Percentiles rank a stretch among this genome's conserved stretches.
Evolutionary conservation across 2,329 filamentous ascomycete species (phyloP).

Genomic region (Trichoderma sp.): DNA sequence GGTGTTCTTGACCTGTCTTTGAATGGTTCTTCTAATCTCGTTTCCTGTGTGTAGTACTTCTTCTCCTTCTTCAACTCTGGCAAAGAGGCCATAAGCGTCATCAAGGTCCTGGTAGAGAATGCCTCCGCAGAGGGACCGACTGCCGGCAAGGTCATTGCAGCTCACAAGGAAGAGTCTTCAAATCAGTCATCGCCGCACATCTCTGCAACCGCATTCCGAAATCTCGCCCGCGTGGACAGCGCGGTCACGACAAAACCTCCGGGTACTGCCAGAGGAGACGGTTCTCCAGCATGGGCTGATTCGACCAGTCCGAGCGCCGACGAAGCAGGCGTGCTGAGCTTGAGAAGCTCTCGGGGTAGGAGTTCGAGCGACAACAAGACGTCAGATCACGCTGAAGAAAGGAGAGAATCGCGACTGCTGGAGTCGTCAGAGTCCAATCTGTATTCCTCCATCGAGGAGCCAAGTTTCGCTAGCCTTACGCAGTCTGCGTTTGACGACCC

Average conservation of each 20-base stretch:
- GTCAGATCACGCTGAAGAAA: slow-evolving; percentile 52
- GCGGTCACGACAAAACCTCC: slow-evolving; percentile 49
- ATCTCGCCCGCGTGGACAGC: slow-evolving; percentile 36
- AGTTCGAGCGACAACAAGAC: slow-evolving; percentile 65
- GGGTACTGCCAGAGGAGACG: slow-evolving; percentile 63
- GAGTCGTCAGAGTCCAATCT: slow-evolving; percentile 75
- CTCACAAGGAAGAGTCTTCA: slow-evolving; percentile 28
- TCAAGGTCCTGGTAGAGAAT: slow-evolving; percentile 73
- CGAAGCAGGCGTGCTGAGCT: slow-evolving; percentile 47
- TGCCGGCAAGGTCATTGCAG: slow-evolving; percentile 32
- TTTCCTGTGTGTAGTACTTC: slow-evolving; percentile 66
- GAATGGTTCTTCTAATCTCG: neutral
- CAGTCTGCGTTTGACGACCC: slow-evolving; percentile 73
- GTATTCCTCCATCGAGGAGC: slow-evolving; percentile 71
- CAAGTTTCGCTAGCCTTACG: slow-evolving; percentile 69
- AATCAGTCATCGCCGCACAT: slow-evolving; percentile 31
- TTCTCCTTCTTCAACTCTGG: slow-evolving; percentile 93
- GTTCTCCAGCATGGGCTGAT: slow-evolving; percentile 55
- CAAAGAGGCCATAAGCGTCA: slow-evolving; percentile 76
- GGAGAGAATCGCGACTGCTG: slow-evolving; percentile 52
- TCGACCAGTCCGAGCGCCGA: slow-evolving; percentile 57
- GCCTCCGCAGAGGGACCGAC: slow-evolving; percentile 49
- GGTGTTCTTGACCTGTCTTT: slow-evolving; percentile 72
- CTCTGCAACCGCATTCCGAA: slow-evolving; percentile 38
- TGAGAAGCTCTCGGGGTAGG: slow-evolving; percentile 53